These are phyloP conservation scores for Suillus subaureus DNA, from an alignment of 768 basidiomycete species.

Conservation along the genomic window DNA sequence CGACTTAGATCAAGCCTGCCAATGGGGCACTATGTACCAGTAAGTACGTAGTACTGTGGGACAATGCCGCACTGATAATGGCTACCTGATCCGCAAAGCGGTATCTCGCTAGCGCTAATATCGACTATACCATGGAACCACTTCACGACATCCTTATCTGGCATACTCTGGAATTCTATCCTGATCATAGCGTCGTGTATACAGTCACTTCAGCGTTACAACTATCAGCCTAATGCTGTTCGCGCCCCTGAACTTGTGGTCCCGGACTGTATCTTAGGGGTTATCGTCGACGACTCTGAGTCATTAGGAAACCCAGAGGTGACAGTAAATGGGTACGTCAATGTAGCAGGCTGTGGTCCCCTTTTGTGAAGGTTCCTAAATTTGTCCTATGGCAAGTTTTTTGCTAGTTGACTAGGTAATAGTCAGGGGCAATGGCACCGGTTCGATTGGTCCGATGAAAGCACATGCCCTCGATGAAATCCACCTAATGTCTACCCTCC, in stretches of 20 bases:
- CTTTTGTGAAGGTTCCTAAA: neutral
- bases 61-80: neutral
- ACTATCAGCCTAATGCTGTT: neutral
- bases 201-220: neutral
- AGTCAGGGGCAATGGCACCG: neutral
- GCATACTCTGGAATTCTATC: neutral
- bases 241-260: neutral
- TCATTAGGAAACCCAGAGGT: neutral
- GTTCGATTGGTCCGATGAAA: neutral
- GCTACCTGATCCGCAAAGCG: neutral
- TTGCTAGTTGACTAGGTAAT: neutral
- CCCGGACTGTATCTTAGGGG: neutral
- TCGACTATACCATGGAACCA: neutral
- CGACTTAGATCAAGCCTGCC: neutral
- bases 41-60: neutral
- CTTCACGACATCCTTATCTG: neutral
- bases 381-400: neutral
- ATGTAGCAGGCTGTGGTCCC: neutral
- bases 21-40: neutral
- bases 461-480: neutral
- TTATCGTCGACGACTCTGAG: neutral
- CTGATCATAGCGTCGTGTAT: neutral
- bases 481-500: neutral
- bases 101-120: neutral
- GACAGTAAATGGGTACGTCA: neutral